Conservation (phyloP, 768 basidiomycete species). For the Boletus eberwhitei region DNA sequence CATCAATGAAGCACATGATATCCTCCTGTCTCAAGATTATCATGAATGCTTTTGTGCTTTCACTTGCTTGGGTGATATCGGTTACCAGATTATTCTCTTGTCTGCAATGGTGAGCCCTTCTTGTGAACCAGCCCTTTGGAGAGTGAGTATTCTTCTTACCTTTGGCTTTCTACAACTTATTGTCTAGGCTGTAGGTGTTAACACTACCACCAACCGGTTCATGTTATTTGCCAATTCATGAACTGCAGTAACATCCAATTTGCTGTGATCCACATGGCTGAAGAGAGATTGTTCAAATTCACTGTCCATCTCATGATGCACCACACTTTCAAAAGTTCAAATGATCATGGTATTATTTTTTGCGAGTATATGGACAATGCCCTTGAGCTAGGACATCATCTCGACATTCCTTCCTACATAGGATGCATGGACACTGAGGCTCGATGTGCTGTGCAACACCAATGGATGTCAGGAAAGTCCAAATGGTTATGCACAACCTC, state of each 20-base stretch:
- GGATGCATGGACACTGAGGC: neutral
- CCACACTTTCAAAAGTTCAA: neutral
- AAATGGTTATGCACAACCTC: constrained; percentile 5
- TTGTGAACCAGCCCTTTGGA: too few species aligned
- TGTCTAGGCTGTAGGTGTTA: neutral
- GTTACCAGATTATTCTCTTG: neutral
- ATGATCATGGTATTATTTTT: neutral
- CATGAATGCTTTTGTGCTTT: neutral
- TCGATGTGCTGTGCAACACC: neutral
- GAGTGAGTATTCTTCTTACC: too few species aligned
- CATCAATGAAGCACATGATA: neutral
- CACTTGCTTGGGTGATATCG: neutral
- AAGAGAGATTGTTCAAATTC: neutral
- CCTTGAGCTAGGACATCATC: too few species aligned
- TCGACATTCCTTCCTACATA: neutral
- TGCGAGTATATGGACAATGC: neutral
- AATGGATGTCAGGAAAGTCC: neutral
- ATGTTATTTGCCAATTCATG: too few species aligned
- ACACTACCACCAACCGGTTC: neutral
- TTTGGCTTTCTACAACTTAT: too few species aligned
- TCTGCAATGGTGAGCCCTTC: neutral
- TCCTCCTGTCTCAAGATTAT: neutral
- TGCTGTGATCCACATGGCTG: too few species aligned
- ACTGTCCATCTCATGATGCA: neutral
- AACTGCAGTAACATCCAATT: too few species aligned